Evolutionary conservation across 2,329 filamentous ascomycete genomes (phyloP).

Genomic region (Fusarium metavorans): DNA sequence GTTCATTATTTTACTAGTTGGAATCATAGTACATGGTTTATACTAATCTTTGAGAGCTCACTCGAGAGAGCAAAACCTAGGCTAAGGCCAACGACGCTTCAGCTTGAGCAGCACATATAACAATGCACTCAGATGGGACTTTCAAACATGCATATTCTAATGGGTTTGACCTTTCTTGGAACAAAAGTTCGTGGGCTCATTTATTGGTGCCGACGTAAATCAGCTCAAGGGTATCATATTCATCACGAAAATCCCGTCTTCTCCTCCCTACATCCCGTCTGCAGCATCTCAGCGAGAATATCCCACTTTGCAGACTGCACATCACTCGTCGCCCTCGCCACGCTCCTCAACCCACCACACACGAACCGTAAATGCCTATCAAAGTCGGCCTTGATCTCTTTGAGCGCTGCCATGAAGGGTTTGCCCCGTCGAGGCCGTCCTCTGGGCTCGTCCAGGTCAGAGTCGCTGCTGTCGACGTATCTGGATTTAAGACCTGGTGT

Average conservation of each 20-base stretch:
- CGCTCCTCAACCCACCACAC: constrained; percentile 76
- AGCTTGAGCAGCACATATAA: background rate
- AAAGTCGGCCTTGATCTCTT: constrained; percentile 71
- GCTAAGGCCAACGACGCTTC: background rate
- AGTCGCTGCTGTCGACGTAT: constrained; percentile 44
- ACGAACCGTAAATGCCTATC: constrained; percentile 77
- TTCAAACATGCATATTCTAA: background rate
- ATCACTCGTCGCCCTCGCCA: constrained; percentile 79
- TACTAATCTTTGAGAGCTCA: background rate
- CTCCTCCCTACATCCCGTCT: constrained; percentile 57
- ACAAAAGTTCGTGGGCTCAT: background rate
- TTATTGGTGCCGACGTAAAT: background rate
- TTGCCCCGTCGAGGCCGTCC: constrained; percentile 42
- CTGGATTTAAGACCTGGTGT: constrained; percentile 39
- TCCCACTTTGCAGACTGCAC: constrained; percentile 75
- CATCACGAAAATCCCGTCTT: constrained; percentile 33
- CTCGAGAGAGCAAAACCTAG: background rate
- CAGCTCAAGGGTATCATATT: constrained; percentile 42
- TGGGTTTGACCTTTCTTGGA: background rate
- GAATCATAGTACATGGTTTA: background rate
- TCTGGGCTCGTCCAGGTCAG: constrained; percentile 46
- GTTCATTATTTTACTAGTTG: background rate
- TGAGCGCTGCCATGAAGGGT: constrained; percentile 65
- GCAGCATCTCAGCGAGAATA: constrained; percentile 82
- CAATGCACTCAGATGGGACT: background rate